These are phyloP conservation scores for Eutrema heterophyllum DNA, from an alignment of 345 rosid genomes.

Conservation along the genomic window DNA sequence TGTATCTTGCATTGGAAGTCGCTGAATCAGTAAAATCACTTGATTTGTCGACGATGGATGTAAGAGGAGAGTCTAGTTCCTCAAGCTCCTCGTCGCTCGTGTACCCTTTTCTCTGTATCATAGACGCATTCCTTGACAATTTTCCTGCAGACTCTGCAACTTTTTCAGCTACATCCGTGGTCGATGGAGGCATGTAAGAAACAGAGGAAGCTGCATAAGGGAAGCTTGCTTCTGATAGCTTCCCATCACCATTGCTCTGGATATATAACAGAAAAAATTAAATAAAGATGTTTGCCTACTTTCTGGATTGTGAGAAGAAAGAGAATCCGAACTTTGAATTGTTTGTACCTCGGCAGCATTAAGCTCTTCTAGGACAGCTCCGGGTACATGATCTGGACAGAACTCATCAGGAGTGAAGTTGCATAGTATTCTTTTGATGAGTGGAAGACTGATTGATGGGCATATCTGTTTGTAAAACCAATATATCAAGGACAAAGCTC, in stretches of 20 bases:
- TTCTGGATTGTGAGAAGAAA: background rate
- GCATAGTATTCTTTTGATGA: constrained; percentile 82
- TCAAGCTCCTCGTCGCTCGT: constrained; percentile 91
- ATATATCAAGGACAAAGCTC: background rate
- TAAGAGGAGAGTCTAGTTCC: constrained; percentile 70
- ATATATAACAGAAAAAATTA: background rate
- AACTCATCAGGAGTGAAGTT: constrained; percentile 97
- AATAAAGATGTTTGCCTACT: background rate
- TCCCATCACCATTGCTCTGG: constrained; percentile 56
- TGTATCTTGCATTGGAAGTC: constrained; percentile 54
- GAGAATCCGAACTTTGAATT: background rate
- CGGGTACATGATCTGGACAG: constrained; percentile 90
- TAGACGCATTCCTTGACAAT: constrained; percentile 52
- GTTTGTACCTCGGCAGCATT: constrained; percentile 79
- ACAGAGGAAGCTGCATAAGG: constrained; percentile 69
- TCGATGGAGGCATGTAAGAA: constrained; percentile 57
- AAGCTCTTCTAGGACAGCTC: constrained; percentile 82
- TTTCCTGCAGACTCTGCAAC: constrained; percentile 55
- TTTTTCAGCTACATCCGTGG: constrained; percentile 54
- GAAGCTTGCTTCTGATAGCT: constrained; percentile 58
- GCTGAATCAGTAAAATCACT: constrained; percentile 22
- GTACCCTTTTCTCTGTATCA: constrained; percentile 81
- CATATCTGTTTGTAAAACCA: constrained; percentile 61
- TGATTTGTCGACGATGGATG: constrained; percentile 49
- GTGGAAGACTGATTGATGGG: constrained; percentile 66